Conservation (phyloP, 176 grass and related monocot species). For the Cenchrus americanus region DNA sequence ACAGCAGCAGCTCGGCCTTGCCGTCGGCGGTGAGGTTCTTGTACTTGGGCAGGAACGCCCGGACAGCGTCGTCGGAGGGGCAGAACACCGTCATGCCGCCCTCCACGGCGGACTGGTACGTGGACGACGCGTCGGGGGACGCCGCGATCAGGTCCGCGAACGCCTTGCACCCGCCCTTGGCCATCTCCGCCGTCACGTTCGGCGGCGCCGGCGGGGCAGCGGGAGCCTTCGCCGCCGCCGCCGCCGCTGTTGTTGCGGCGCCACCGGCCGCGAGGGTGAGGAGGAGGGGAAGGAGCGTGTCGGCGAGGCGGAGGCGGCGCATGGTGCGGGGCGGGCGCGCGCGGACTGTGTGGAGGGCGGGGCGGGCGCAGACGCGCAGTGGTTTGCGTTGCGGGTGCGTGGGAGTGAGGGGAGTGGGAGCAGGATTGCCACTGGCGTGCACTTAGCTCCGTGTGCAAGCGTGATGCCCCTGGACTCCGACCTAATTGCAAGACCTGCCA, state of each 20-base stretch:
- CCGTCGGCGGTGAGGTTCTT: conserved; percentile 71
- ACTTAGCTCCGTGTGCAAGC: background rate
- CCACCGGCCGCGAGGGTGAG: background rate
- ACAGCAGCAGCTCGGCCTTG: conserved; percentile 71
- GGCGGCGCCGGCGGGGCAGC: conserved; percentile 39
- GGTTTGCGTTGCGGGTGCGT: conserved; percentile 17
- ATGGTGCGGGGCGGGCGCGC: conserved; percentile 2
- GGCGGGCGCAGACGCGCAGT: background rate
- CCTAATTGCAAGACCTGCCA: conserved; percentile 10
- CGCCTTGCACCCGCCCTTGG: conserved; percentile 72
- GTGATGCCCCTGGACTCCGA: background rate
- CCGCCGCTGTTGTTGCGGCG: background rate
- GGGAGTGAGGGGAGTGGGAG: conserved; percentile 41
- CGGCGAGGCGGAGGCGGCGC: conserved; percentile 19
- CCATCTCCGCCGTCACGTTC: conserved; percentile 74
- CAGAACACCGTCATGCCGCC: conserved; percentile 87
- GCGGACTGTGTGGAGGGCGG: background rate
- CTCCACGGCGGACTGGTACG: conserved; percentile 59
- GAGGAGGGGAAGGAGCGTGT: background rate
- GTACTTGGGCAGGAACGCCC: conserved; percentile 62
- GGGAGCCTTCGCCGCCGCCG: conserved; percentile 32
- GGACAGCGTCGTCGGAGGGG: conserved; percentile 67
- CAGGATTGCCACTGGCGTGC: conserved; percentile 25
- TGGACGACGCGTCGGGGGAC: conserved; percentile 53
- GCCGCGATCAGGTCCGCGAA: conserved; percentile 70